A percentile compares a stretch with the other conserved stretches of the same genome.
Conservation (phyloP, 371 early-diverging fungal species). For the Haplosporangium sp. region DNA sequence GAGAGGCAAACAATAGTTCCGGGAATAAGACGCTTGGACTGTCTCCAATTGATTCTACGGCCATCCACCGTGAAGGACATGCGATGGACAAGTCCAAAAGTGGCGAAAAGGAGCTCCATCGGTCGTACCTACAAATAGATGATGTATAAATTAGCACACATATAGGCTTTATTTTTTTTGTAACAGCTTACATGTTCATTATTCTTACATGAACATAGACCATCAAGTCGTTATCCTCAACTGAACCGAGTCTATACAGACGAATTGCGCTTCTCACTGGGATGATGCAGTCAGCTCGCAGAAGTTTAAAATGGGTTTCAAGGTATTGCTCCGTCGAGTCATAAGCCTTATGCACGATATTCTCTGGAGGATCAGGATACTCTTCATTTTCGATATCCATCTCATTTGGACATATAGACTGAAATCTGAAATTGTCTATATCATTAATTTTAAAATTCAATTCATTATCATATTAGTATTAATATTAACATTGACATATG, state of each 20-base stretch:
- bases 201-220: slow-evolving; percentile 29
- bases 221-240: slow-evolving; percentile 47
- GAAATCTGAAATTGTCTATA: slow-evolving; percentile 40
- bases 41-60: slow-evolving; percentile 63
- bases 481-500: neutral
- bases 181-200: slow-evolving; percentile 32
- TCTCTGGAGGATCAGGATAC: slow-evolving; percentile 63
- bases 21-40: slow-evolving; percentile 69
- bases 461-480: no score
- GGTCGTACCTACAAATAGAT: slow-evolving; percentile 61
- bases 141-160: neutral
- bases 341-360: slow-evolving; percentile 61
- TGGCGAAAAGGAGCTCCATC: slow-evolving; percentile 66
- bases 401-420: slow-evolving; percentile 21
- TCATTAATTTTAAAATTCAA: no score
- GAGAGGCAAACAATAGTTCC: slow-evolving; percentile 68
- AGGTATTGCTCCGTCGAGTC: slow-evolving; percentile 68
- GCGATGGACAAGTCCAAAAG: slow-evolving; percentile 62
- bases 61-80: slow-evolving; percentile 66
- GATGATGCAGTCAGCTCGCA: slow-evolving; percentile 72
- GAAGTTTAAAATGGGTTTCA: slow-evolving; percentile 72
- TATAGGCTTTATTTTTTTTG: no score
- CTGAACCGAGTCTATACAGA: slow-evolving; percentile 47
- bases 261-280: slow-evolving; percentile 67
- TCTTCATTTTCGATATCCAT: slow-evolving; percentile 32